Evolutionary conservation across 1,284 basidiomycete genomes (phyloP), one percentile per base, ranked within the genome.

Genomic region (Leccinum colubrinum): DNA sequence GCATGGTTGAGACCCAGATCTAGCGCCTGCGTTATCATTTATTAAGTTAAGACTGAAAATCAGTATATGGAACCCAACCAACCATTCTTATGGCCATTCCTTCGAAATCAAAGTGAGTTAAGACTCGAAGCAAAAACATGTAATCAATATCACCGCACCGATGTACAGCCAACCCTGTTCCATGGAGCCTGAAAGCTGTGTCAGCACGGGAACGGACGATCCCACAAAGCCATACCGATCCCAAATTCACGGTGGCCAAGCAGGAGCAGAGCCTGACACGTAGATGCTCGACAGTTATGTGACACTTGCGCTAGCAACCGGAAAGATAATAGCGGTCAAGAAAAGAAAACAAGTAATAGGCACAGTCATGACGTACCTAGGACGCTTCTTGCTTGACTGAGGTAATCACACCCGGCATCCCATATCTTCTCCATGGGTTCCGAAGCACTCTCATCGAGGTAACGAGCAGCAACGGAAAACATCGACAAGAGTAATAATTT

Each of bases 1-100:
- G 92, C 86, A 43, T 90, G 88, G 71, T 94, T 93, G 62, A 95
- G 78, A 22, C 93, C 93, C 22, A 95, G 78, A 72, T 95, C 93
- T 66, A 90, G 83, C 0, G 93, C 93, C 92, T 94, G 59, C 57
- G 64, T 60, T 53, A 55, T 30, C 39, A 46, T 48, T 59, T 17
- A 53, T 58, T 27, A 65, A 39, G 51, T 14, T 48, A 50, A 43
- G 50, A 53, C 33, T n/a, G 35, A 48, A 54, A 20, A 43, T 30
- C 43, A 39, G 20, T 37, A 17, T 46, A 51, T 15, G 4, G 15
- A 37, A n/a, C 69, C 75, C 43, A 66, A 90, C 89, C 88, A 91
- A 90, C 89, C 88, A 91, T 92, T 50, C 90, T 81, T 64, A 88
- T 83, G 27, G 85, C 90, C 85, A 90, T 88, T 46, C 88, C 90